These are phyloP conservation scores for Datisca glomerata DNA, from an alignment of 306 rosid genomes.

Conservation along the genomic window DNA sequence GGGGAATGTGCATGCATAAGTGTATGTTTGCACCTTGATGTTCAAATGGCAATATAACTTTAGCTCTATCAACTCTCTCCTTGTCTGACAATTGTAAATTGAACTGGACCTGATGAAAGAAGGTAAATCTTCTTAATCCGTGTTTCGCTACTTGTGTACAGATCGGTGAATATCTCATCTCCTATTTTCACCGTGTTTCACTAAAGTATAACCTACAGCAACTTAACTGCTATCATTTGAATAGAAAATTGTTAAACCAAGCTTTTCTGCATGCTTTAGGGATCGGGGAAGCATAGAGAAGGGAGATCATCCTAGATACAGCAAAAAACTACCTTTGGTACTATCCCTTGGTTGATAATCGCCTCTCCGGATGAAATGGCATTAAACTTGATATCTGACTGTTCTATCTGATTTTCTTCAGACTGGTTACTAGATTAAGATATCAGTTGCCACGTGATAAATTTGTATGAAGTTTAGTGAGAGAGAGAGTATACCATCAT, in stretches of 20 bases:
- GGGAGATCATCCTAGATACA: neutral
- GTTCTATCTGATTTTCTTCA: slow-evolving; percentile 54
- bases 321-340: slow-evolving; percentile 64
- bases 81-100: slow-evolving; percentile 84
- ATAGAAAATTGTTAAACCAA: too few relatives aligned
- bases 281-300: neutral
- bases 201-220: too few relatives aligned
- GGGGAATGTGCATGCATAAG: neutral
- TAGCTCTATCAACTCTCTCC: slow-evolving; percentile 76
- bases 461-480: neutral
- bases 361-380: slow-evolving; percentile 41
- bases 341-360: slow-evolving; percentile 32
- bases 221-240: too few relatives aligned
- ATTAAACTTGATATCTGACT: slow-evolving; percentile 38
- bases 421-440: slow-evolving; percentile 23
- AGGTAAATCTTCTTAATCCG: neutral
- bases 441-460: slow-evolving; percentile 4
- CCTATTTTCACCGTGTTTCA: too few relatives aligned
- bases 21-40: slow-evolving; percentile 55
- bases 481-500: slow-evolving; percentile 45
- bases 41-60: slow-evolving; percentile 89
- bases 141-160: neutral
- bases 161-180: too few relatives aligned
- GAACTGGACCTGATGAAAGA: slow-evolving; percentile 59
- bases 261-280: too few relatives aligned